phyloP scores from a whole-genome alignment of 192 early-diverging fungal genomes.

The Podila epigama region DNA sequence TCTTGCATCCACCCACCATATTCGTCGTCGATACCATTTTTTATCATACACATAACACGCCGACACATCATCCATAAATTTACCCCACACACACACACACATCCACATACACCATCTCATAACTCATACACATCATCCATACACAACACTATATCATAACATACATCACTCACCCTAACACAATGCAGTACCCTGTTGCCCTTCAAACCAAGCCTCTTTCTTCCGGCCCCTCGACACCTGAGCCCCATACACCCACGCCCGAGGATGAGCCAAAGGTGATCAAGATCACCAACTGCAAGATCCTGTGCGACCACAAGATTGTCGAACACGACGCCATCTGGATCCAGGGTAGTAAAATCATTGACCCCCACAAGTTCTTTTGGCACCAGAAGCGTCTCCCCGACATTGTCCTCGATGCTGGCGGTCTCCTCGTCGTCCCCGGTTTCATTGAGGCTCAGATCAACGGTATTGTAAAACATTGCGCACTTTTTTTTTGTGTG shows the following conservation, averaged over 20 bases:
- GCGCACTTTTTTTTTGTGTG: too few relatives aligned
- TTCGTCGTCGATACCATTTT: neutral
- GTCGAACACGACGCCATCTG: constrained; percentile 76
- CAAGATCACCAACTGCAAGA: constrained; percentile 80
- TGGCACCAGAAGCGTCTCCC: constrained; percentile 70
- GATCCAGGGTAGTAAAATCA: constrained; percentile 80
- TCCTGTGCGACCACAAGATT: constrained; percentile 79
- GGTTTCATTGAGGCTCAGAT: constrained; percentile 86
- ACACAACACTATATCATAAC: neutral
- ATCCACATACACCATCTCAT: neutral
- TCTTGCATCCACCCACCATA: neutral
- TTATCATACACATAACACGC: neutral
- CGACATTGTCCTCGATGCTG: constrained; percentile 74
- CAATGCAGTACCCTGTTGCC: constrained; percentile 47
- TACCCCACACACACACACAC: neutral
- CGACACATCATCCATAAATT: neutral
- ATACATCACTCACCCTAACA: neutral
- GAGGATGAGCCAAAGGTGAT: constrained; percentile 44
- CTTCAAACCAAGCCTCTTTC: constrained; percentile 18
- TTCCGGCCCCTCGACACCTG: constrained; percentile 31
- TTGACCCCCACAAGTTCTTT: constrained; percentile 75
- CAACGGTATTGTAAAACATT: constrained; percentile 59
- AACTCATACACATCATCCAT: neutral
- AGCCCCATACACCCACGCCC: constrained; percentile 36
- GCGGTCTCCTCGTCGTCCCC: constrained; percentile 75